A percentile compares a stretch with the other conserved stretches of the same genome.
These are phyloP conservation scores for Candida suzukii DNA, from an alignment of 805 yeast species.

Conservation along the genomic window DNA sequence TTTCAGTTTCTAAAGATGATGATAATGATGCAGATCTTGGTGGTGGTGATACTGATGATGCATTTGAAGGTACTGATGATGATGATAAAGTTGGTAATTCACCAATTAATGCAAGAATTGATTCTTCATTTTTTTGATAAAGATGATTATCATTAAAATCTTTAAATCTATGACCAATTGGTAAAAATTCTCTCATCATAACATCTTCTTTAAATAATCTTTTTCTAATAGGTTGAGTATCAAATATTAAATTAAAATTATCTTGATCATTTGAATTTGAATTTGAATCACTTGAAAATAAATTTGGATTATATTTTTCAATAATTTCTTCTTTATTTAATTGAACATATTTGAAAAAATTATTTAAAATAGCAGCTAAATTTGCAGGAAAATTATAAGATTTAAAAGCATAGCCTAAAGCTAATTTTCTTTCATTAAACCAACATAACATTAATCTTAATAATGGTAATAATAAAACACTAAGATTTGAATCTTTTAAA, in stretches of 20 bases:
- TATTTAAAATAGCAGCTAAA: constrained; percentile 15
- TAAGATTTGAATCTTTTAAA: constrained; percentile 9
- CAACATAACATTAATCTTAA: constrained; percentile 49
- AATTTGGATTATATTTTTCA: neutral
- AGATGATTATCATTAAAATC: constrained; percentile 56
- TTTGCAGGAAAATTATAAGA: constrained; percentile 9
- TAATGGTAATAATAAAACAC: constrained; percentile 26
- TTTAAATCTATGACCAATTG: constrained; percentile 44
- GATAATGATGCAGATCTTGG: neutral
- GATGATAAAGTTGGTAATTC: constrained; percentile 15
- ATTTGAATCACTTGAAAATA: neutral
- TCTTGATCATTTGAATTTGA: neutral
- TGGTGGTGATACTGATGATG: neutral
- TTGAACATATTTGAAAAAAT: constrained; percentile 1
- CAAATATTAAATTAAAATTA: constrained; percentile 7
- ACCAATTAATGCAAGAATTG: constrained; percentile 27
- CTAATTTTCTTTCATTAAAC: constrained; percentile 44
- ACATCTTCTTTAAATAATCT: constrained; percentile 63
- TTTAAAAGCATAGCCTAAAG: constrained; percentile 22
- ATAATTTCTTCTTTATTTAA: neutral
- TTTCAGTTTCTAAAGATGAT: constrained; percentile 4
- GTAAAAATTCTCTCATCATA: constrained; percentile 48
- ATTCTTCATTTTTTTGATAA: constrained; percentile 25
- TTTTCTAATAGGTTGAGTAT: constrained; percentile 36
- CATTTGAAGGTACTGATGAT: neutral